Evolutionary conservation across 176 grass and related monocot species (phyloP), one percentile per base, ranked within the genome.

Genomic region (Tillandsia fasciculata): DNA sequence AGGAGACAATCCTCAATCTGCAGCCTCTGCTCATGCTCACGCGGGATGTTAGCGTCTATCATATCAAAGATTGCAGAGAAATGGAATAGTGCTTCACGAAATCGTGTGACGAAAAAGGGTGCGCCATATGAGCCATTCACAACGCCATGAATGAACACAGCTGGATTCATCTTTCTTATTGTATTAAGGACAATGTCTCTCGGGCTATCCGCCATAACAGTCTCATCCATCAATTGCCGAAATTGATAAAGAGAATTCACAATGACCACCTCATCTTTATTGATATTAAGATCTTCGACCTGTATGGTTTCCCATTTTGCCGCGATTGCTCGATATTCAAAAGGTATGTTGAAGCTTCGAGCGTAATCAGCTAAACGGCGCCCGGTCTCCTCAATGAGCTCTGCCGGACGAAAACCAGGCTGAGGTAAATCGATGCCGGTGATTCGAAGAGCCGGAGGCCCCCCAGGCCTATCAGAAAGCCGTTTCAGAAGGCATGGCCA

Each of bases 161-260:
- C 63, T 12, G 90, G 86, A 18, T 20, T 73, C 78, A 93, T 86
- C 68, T 93, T 79, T 26, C 27, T 75, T 74, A 93, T 89, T 70
- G 78, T 89, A 2, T 65, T 83, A 63, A 93, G 83, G 8, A 84
- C 80, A 51, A 68, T 6, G 65, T 89, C 86, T 79, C 90, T 89
- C 53, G 90, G 90, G 72, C 80, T 93, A 69, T 93, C 86, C 12
- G 85, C 73, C 47, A 82, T 74, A 64, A 93, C 80, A 0, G 86
- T 93, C 80, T 89, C 90, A 70, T 93, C 90, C 80, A 88, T 88
- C 76, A 93, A 76, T 54, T 81, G 86, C 81, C 78, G 86, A 64
- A 93, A 76, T 17, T 83, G 86, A 26, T 71, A 86, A 15, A 79
- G 52, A 70, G 52, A 89, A 74, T 93, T 93, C 8, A 93, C 90